A percentile compares a stretch with the other conserved stretches of the same genome.
phyloP scores from a whole-genome alignment of 2,329 filamentous ascomycete genomes.

The Trichoderma arundinaceum region DNA sequence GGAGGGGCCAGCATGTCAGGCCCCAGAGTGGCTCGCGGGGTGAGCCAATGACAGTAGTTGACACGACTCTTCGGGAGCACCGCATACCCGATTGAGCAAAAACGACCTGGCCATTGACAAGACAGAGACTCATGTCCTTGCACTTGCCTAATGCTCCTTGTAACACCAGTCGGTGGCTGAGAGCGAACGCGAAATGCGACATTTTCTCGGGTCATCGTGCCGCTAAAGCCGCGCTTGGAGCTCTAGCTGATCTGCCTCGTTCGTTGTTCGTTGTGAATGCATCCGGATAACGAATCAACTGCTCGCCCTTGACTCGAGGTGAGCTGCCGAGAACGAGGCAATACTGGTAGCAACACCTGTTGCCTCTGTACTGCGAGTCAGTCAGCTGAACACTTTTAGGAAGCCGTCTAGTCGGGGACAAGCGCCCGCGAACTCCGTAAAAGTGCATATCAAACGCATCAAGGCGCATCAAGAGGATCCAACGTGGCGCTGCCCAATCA shows the following conservation, averaged over 20 bases:
- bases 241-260: not conserved
- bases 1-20: not conserved
- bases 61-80: too few species aligned
- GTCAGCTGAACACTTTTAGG: conserved; percentile 22
- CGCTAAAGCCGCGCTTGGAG: not conserved
- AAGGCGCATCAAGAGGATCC: not conserved
- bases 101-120: too few species aligned
- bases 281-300: not conserved
- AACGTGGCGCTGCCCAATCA: not conserved
- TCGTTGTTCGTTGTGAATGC: not conserved
- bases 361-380: conserved; percentile 9
- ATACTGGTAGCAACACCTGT: not conserved
- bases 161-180: not conserved
- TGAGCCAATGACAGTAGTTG: not conserved
- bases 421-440: conserved; percentile 2
- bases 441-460: not conserved
- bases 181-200: not conserved
- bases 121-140: too few species aligned
- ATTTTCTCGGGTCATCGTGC: not conserved
- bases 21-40: not conserved
- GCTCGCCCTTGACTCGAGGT: conserved; percentile 6
- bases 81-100: too few species aligned
- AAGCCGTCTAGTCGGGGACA: conserved; percentile 1
- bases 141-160: too few species aligned
- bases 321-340: not conserved